Conservation (phyloP, 495 filamentous ascomycete genomes). For the Neurospora sp. region DNA sequence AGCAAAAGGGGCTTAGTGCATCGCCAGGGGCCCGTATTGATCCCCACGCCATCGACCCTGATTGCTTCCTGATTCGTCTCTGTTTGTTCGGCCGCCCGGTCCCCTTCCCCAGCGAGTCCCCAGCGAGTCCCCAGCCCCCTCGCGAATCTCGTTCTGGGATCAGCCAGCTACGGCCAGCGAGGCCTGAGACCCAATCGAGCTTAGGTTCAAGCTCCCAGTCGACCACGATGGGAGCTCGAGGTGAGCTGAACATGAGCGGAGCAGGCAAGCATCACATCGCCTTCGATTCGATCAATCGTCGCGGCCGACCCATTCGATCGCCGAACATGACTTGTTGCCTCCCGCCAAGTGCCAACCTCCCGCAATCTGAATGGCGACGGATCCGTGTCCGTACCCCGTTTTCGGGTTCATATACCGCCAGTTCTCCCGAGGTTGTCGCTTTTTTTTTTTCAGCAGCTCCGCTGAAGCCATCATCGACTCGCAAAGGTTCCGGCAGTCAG, state of each 20-base stretch:
- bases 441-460: not conserved
- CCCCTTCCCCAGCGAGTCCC: not conserved
- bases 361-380: not conserved
- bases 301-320: not conserved
- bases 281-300: not conserved
- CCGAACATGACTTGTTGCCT: not conserved
- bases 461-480: not conserved
- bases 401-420: not conserved
- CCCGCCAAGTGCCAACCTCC: not conserved
- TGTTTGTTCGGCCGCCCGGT: not conserved
- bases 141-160: not conserved
- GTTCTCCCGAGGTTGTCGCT: not conserved
- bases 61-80: conserved; percentile 8
- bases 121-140: not conserved
- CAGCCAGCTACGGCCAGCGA: not conserved
- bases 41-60: conserved; percentile 9
- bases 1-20: conserved; percentile 20
- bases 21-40: conserved; percentile 4
- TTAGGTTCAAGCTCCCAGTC: not conserved
- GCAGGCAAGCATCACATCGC: not conserved
- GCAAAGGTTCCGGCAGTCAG: not conserved
- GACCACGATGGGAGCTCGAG: not conserved
- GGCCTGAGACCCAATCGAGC: not conserved
- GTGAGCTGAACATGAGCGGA: not conserved
- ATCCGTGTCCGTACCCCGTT: not conserved